Conservation (phyloP, 2,329 filamentous ascomycete species). For the Aureobasidium pullulans region DNA sequence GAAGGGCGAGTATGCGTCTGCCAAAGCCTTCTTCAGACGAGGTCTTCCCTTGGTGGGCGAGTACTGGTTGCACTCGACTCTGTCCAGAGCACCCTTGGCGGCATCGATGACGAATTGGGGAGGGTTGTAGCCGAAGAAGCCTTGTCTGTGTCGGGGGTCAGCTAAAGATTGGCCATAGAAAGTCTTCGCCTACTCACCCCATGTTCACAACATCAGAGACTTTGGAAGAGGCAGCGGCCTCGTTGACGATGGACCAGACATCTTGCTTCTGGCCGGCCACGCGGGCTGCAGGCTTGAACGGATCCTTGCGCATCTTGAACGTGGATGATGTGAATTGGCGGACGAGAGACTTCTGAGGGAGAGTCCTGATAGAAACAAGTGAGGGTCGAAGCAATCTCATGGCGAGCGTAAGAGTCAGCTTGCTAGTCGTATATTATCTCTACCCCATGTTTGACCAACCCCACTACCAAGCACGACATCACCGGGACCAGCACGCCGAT, state of each 20-base stretch:
- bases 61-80: constrained; percentile 98
- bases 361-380: not conserved
- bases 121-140: constrained; percentile 89
- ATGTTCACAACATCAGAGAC: constrained; percentile 62
- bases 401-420: not conserved
- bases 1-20: constrained; percentile 82
- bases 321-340: not conserved
- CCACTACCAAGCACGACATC: constrained; percentile 7
- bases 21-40: constrained; percentile 83
- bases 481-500: not conserved
- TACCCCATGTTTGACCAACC: not conserved
- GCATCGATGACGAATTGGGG: constrained; percentile 85
- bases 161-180: not conserved
- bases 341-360: not conserved
- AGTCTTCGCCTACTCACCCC: constrained; percentile 34
- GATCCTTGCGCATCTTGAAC: constrained; percentile 26
- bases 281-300: constrained; percentile 47
- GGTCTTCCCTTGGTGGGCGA: constrained; percentile 90
- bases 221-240: constrained; percentile 56
- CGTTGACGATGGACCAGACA: constrained; percentile 61
- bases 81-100: constrained; percentile 79
- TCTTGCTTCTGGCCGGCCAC: constrained; percentile 50
- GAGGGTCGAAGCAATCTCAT: not conserved
- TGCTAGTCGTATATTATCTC: not conserved
- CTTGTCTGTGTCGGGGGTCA: constrained; percentile 35